Percentiles rank a stretch among this genome's conserved stretches.
These are phyloP conservation scores for Camellia granthamiana DNA, from an alignment of 148 eudicot genomes.

Conservation along the genomic window DNA sequence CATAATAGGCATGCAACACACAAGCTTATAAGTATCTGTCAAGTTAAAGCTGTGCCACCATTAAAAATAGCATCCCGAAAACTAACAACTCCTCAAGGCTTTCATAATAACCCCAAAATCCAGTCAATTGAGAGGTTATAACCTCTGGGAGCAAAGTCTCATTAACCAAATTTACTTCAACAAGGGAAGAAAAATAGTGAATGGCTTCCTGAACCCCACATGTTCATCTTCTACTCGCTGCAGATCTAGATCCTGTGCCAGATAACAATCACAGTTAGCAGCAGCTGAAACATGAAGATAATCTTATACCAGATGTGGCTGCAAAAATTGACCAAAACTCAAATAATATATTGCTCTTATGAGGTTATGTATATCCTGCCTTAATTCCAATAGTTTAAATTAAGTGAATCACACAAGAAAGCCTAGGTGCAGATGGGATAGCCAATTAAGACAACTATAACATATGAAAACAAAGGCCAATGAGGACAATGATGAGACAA, in stretches of 20 bases:
- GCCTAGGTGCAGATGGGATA: background rate
- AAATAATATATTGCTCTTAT: background rate
- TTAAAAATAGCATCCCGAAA: background rate
- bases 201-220: background rate
- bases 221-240: slow-evolving; percentile 17
- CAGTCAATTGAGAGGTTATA: background rate
- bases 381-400: background rate
- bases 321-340: background rate
- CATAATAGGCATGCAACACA: slow-evolving; percentile 1
- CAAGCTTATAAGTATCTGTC: background rate
- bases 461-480: background rate
- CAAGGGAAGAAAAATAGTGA: background rate
- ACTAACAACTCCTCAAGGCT: background rate
- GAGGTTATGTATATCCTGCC: background rate
- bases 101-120: background rate
- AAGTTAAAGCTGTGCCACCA: background rate
- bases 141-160: background rate
- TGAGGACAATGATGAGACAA: background rate
- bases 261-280: slow-evolving; percentile 1
- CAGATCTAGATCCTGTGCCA: slow-evolving; percentile 28
- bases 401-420: background rate
- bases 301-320: background rate
- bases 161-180: background rate
- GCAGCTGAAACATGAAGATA: background rate
- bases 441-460: background rate